These are phyloP conservation scores for Klebsormidium nitens DNA, from an alignment of 139 green algal genomes.

Conservation along the genomic window DNA sequence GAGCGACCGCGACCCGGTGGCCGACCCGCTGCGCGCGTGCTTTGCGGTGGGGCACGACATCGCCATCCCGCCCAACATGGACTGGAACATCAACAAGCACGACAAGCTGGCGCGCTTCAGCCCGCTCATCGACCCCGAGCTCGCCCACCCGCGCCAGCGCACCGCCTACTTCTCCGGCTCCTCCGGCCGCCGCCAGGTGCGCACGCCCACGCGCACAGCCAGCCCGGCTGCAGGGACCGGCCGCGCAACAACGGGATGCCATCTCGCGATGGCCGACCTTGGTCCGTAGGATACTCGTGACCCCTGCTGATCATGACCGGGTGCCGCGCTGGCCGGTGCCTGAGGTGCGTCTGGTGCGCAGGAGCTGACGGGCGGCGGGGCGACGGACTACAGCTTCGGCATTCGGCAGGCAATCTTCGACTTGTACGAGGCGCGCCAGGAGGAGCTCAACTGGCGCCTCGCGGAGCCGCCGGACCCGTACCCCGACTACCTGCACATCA, in stretches of 20 bases:
- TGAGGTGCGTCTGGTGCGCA: constrained; percentile 5
- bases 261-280: too few species aligned
- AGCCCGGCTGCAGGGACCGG: too few species aligned
- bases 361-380: not conserved
- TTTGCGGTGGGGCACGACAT: constrained; percentile 39
- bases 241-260: too few species aligned
- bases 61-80: constrained; percentile 20
- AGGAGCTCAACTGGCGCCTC: not conserved
- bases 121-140: not conserved
- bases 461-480: not conserved
- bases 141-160: too few species aligned
- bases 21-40: too few species aligned
- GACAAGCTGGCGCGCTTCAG: not conserved
- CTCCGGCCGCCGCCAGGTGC: not conserved
- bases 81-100: not conserved
- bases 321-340: too few species aligned
- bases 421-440: constrained; percentile 14
- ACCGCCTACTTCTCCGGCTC: not conserved
- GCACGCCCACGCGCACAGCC: too few species aligned
- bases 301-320: too few species aligned
- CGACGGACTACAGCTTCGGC: constrained; percentile 19
- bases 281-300: too few species aligned
- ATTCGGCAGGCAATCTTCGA: constrained; percentile 42
- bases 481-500: constrained; percentile 2
- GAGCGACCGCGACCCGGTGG: constrained; percentile 12